Evolutionary conservation across 352 stramenopile genomes (phyloP), one percentile per base, ranked within the genome.

Genomic region (Phytophthora uliginosa): DNA sequence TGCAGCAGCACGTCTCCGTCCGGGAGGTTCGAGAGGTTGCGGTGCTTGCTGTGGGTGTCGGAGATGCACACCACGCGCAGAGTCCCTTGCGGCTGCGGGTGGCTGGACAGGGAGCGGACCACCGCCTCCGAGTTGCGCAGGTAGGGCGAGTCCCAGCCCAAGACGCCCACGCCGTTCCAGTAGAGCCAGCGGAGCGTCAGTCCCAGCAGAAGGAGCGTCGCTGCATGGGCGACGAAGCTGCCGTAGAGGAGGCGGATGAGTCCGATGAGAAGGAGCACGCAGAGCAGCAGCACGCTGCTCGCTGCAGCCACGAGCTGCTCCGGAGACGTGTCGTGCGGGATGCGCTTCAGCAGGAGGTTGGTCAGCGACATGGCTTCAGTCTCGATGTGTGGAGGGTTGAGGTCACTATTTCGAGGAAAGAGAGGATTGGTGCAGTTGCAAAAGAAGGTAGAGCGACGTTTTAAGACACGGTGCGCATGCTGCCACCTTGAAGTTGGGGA

Each of bases 1-100:
- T 98, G 92, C 53, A 98, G 84, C 31, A 98, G 66, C 34, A 98
- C 83, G 63, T 97, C 91, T 38, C 97, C 88, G 4, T 77, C 55
- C 0, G 89, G 85, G 0, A 95, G 33, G 31, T 63, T 63, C 22
- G 58, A 74, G 53, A 99, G 76, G 18, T 86, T 76, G 7, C 80
- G 83, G 64, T 96, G 90, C 34, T 83, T 84, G n/a, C 72, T 75
- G 48, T 96, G 90, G 18, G 90, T 96, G 63, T 96, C 90, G 0
- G 90, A 96, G 64, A 96, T 80, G 70, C 89, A 95, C 4, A 95
- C 88, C 2, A 96, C 74, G 24, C 90, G 81, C 10, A 96, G 62
- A 7, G 83, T 91, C 4, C 82, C 85, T 9, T 80, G 63, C 53
- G 85, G 78, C 54, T 93, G 75, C 8, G 85, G 81, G 0, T 78